Evolutionary conservation across 495 filamentous ascomycete genomes (phyloP), one percentile per base, ranked within the genome.

Genomic region (Lepidopterella palustris): DNA sequence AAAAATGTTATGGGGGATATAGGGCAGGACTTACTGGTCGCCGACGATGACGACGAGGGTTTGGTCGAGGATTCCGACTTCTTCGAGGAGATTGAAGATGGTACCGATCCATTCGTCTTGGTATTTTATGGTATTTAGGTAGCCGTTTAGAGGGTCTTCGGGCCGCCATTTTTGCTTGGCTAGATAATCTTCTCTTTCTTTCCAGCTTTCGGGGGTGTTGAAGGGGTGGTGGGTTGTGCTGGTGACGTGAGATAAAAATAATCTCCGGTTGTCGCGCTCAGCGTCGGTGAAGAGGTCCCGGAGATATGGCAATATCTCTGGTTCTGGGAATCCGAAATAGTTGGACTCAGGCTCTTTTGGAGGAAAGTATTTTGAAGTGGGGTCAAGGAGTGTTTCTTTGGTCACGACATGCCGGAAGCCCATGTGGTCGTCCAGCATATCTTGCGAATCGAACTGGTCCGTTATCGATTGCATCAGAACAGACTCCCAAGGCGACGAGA

Each of bases 31-130:
- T 65, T 67, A 74, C 72, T 78, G 76, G 54, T 78, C 76, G 27
- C 79, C 79, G 8, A 79, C 73, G 57, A 80, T 69, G 13, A 79
- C 77, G 3, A 81, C 64, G 23, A 81, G 65, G 2, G 79, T 81
- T 60, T 78, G 73, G 45, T 80, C 71, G 11, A 72, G 72, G n/a
- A 80, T 72, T 15, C 73, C 77, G n/a, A 73, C 67, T 21, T 80
- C 72, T 25, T 79, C 71, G 6, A 81, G 68, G 47, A 80, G 71
- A 3, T 69, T 66, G 61, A 80, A 55, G 26, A 79, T 72, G 26
- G 77, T 72, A 5, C 66, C 67, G 4, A 81, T 63, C 79, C 79
- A 81, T 21, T 70, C 59, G 50, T 81, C 77, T 27, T 66, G 72
- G 52, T 75, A 79, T 13, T 71, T 72, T 18, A 72, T 69, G 15